A percentile compares a stretch with the other conserved stretches of the same genome.
Evolutionary conservation across 192 early-diverging fungal species (phyloP).

Genomic region (Rhizoclosmatium globosum): DNA sequence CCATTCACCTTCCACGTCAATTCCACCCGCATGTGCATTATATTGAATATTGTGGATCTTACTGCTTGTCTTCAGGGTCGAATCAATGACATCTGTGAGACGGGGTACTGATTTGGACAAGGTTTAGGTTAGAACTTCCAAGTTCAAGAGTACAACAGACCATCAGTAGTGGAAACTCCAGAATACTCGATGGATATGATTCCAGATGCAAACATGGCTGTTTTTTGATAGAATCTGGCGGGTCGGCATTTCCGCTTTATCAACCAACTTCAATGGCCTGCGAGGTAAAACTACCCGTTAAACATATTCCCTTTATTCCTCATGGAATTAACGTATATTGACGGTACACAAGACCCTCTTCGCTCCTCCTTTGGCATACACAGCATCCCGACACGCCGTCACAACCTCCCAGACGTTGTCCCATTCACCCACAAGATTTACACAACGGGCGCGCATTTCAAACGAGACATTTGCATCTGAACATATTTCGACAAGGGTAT

Average conservation of each 20-base stretch:
- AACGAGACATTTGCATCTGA: not conserved
- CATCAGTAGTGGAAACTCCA: no score
- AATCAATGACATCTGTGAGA: no score
- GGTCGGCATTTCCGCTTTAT: not conserved
- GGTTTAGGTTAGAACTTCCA: no score
- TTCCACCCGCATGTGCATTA: not conserved
- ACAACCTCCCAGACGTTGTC: not conserved
- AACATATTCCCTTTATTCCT: no score
- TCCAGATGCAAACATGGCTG: not conserved
- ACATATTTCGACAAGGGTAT: not conserved
- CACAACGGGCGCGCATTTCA: not conserved
- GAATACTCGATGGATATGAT: not conserved
- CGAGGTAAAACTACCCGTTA: not conserved
- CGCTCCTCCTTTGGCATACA: not conserved
- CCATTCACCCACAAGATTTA: not conserved
- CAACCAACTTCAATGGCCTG: not conserved
- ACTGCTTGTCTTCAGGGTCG: no score
- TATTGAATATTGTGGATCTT: not conserved
- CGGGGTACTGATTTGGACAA: no score
- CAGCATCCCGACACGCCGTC: not conserved
- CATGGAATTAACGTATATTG: not conserved
- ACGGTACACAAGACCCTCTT: not conserved
- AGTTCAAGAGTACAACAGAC: no score
- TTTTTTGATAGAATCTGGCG: not conserved
- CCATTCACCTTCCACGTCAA: constrained; percentile 1